phyloP scores from a whole-genome alignment of 1,284 basidiomycete genomes.

The Heterobasidion occidentale region DNA sequence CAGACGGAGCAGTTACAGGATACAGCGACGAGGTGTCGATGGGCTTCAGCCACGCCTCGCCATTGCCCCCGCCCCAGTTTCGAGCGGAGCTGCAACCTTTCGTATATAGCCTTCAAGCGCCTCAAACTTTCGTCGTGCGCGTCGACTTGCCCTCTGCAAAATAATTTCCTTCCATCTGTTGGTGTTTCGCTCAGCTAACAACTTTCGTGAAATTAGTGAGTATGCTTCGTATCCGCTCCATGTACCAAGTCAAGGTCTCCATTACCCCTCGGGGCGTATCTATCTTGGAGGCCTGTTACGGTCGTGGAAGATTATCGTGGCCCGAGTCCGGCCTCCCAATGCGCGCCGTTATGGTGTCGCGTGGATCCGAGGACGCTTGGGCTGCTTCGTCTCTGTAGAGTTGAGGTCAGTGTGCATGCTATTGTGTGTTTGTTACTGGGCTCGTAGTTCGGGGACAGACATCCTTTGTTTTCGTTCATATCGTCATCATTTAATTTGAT shows the following conservation, averaged over 20 bases:
- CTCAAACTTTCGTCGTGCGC: background rate
- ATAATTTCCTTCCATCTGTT: background rate
- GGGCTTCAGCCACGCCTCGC: background rate
- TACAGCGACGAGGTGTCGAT: background rate
- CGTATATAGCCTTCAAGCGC: background rate
- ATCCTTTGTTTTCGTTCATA: slow-evolving; percentile 17
- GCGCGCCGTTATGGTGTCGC: slow-evolving; percentile 38
- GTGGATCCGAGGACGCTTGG: slow-evolving; percentile 30
- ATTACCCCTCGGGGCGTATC: slow-evolving; percentile 13
- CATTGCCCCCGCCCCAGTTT: background rate
- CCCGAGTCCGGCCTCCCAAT: slow-evolving; percentile 26
- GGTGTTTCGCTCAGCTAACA: background rate
- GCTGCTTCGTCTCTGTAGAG: slow-evolving; percentile 42
- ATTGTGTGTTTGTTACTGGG: slow-evolving; percentile 20
- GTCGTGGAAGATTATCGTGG: slow-evolving; percentile 41
- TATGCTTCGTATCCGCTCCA: slow-evolving; percentile 21
- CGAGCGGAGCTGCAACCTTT: background rate
- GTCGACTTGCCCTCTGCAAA: background rate
- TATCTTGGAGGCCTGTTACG: slow-evolving; percentile 46
- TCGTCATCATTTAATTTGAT: background rate
- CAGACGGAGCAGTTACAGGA: slow-evolving; percentile 4
- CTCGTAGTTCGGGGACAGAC: slow-evolving; percentile 58
- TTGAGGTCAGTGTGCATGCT: slow-evolving; percentile 34
- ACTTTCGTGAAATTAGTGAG: background rate
- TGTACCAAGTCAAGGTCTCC: slow-evolving; percentile 49